Percentiles rank a stretch among this genome's conserved stretches.
Conservation (phyloP, 2,329 filamentous ascomycete genomes). For the Hymenoscyphus scutula region DNA sequence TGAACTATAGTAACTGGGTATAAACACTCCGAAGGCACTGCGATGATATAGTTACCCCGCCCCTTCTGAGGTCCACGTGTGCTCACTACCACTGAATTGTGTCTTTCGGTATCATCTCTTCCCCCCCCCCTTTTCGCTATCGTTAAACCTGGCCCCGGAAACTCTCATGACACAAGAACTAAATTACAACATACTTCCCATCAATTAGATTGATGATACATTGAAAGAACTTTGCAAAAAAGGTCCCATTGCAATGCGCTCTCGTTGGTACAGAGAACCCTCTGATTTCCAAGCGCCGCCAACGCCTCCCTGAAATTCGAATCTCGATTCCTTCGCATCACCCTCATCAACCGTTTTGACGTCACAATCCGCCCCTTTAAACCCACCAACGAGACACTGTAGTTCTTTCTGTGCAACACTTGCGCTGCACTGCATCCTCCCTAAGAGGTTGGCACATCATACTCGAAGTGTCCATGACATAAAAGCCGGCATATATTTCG, state of each 20-base stretch:
- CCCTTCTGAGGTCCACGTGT: neutral
- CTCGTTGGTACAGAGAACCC: too few species aligned
- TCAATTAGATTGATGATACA: neutral
- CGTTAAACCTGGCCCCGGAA: neutral
- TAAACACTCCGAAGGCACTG: neutral
- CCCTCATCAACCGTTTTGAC: neutral
- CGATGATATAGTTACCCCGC: neutral
- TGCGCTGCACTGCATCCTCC: neutral
- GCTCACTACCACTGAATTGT: neutral
- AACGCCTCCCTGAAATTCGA: neutral
- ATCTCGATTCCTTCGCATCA: slow-evolving; percentile 1
- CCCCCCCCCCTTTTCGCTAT: too few species aligned
- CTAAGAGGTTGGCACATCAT: neutral
- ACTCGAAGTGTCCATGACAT: too few species aligned
- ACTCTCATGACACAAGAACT: neutral
- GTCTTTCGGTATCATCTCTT: neutral
- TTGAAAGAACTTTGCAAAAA: neutral
- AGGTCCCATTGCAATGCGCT: neutral
- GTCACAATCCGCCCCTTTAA: neutral
- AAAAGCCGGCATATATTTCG: too few species aligned
- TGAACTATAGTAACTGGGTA: neutral
- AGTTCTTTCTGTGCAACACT: neutral
- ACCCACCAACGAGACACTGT: neutral
- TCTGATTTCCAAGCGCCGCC: neutral
- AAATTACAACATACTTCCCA: neutral